These are phyloP conservation scores for Babesia sp. DNA, from an alignment of 169 alveolate genomes.

Conservation along the genomic window DNA sequence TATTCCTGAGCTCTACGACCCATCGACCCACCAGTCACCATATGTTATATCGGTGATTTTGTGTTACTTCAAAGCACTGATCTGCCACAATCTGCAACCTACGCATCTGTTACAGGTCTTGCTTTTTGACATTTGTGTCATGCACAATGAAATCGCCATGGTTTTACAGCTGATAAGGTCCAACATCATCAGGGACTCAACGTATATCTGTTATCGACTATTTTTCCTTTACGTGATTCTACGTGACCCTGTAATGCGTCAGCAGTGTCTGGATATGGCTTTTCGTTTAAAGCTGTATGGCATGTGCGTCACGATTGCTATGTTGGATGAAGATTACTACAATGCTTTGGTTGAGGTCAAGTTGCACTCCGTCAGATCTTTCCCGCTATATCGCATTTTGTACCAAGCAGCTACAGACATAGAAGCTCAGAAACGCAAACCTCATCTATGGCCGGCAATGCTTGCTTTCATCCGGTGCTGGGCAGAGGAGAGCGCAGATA, in stretches of 20 bases:
- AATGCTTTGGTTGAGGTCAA: constrained; percentile 12
- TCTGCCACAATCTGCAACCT: constrained; percentile 34
- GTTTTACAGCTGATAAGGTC: constrained; percentile 16
- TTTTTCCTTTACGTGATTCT: constrained; percentile 27
- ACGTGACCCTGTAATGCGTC: constrained; percentile 21
- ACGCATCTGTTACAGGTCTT: constrained; percentile 36
- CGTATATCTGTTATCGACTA: constrained; percentile 45
- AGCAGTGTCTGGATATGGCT: constrained; percentile 51
- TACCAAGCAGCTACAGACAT: constrained; percentile 56
- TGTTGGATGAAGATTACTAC: constrained; percentile 42
- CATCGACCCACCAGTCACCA: neutral
- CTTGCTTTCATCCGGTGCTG: constrained; percentile 49
- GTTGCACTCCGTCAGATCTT: constrained; percentile 19
- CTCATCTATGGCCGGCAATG: constrained; percentile 49
- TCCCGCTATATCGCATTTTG: constrained; percentile 40
- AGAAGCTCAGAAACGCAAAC: constrained; percentile 33
- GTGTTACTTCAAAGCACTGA: constrained; percentile 42
- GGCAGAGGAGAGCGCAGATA: constrained; percentile 37
- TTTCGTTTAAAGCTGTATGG: constrained; percentile 44
- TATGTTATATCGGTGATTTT: constrained; percentile 31
- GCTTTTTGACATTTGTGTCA: constrained; percentile 51
- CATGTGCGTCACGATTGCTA: constrained; percentile 23
- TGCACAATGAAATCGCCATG: constrained; percentile 33
- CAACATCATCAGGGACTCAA: constrained; percentile 37
- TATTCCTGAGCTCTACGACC: constrained; percentile 16